Percentiles rank a stretch among this genome's conserved stretches.
Evolutionary conservation across 2,329 filamentous ascomycete species (phyloP).

Genomic region (Penicillium concentricum): DNA sequence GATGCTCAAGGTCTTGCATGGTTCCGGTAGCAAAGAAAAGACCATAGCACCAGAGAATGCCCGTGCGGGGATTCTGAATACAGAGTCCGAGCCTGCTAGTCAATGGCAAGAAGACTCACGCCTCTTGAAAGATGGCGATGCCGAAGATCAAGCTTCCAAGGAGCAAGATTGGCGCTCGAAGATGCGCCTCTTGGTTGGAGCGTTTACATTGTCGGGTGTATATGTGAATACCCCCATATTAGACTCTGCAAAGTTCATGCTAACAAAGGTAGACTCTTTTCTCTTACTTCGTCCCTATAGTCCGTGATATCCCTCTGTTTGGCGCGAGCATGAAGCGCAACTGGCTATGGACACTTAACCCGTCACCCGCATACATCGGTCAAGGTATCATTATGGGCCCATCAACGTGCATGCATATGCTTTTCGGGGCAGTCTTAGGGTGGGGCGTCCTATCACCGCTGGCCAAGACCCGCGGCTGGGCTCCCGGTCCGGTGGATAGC

Average conservation of each 20-base stretch:
- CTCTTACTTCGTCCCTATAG: slow-evolving; percentile 84
- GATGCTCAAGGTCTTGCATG: slow-evolving; percentile 87
- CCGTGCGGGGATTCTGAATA: slow-evolving; percentile 12
- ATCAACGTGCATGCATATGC: slow-evolving; percentile 92
- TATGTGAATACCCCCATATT: slow-evolving; percentile 42
- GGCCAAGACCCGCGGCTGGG: slow-evolving; percentile 84
- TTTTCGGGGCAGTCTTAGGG: slow-evolving; percentile 81
- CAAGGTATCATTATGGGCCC: slow-evolving; percentile 99
- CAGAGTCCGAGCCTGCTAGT: slow-evolving; percentile 32
- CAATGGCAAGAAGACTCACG: slow-evolving; percentile 41
- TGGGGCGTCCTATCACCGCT: slow-evolving; percentile 90
- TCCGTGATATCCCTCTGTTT: slow-evolving; percentile 85
- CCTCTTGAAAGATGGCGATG: slow-evolving; percentile 47
- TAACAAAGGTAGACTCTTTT: slow-evolving; percentile 64
- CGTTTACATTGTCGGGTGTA: slow-evolving; percentile 59
- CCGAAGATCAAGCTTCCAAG: slow-evolving; percentile 34
- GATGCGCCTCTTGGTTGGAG: slow-evolving; percentile 58
- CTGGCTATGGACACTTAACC: slow-evolving; percentile 96
- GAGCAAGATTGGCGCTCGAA: slow-evolving; percentile 60
- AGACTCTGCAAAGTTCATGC: background rate
- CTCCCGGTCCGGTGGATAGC: slow-evolving; percentile 77
- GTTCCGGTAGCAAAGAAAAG: slow-evolving; percentile 50
- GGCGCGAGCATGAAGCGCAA: slow-evolving; percentile 69
- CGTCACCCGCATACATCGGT: slow-evolving; percentile 93
- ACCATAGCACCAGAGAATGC: slow-evolving; percentile 24